Evolutionary conservation across 768 basidiomycete species (phyloP).

Genomic region (Psilocybe sp.): DNA sequence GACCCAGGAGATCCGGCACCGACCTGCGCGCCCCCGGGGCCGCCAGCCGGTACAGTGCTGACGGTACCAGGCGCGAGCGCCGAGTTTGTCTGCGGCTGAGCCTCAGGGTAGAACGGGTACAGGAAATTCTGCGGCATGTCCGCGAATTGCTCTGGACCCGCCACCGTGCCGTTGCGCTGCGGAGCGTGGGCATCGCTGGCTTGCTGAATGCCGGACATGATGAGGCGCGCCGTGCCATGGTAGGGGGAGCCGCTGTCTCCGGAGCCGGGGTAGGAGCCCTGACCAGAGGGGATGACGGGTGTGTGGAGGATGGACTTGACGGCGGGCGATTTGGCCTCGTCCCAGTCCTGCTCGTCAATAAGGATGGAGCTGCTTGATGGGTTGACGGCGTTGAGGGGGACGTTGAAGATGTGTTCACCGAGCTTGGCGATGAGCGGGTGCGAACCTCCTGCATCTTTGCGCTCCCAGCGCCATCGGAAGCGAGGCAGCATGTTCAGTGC

Average conservation of each 20-base stretch:
- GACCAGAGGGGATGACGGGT: slow-evolving; percentile 33
- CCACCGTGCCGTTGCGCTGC: slow-evolving; percentile 30
- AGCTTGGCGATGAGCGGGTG: slow-evolving; percentile 84
- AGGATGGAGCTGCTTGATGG: slow-evolving; percentile 43
- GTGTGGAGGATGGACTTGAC: slow-evolving; percentile 40
- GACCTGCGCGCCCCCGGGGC: slow-evolving; percentile 3
- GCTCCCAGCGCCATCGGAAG: slow-evolving; percentile 91
- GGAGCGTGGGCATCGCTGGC: slow-evolving; percentile 19
- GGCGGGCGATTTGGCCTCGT: slow-evolving; percentile 39
- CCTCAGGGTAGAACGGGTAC: slow-evolving; percentile 77
- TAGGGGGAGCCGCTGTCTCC: slow-evolving; percentile 11
- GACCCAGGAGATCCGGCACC: not conserved
- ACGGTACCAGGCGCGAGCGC: slow-evolving; percentile 10
- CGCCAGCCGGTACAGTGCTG: slow-evolving; percentile 6
- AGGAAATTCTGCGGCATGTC: slow-evolving; percentile 71
- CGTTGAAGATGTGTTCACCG: slow-evolving; percentile 76
- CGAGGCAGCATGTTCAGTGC: slow-evolving; percentile 86
- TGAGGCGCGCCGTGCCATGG: slow-evolving; percentile 30
- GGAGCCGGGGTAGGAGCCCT: slow-evolving; percentile 24
- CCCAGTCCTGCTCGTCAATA: slow-evolving; percentile 53
- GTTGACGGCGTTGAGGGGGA: slow-evolving; percentile 62
- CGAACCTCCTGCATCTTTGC: slow-evolving; percentile 74
- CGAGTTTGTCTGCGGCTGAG: slow-evolving; percentile 14
- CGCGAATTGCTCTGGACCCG: slow-evolving; percentile 44
- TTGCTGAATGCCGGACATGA: slow-evolving; percentile 17